Evolutionary conservation across 345 rosid species (phyloP).

Genomic region (Eucalyptus erythrocorys): DNA sequence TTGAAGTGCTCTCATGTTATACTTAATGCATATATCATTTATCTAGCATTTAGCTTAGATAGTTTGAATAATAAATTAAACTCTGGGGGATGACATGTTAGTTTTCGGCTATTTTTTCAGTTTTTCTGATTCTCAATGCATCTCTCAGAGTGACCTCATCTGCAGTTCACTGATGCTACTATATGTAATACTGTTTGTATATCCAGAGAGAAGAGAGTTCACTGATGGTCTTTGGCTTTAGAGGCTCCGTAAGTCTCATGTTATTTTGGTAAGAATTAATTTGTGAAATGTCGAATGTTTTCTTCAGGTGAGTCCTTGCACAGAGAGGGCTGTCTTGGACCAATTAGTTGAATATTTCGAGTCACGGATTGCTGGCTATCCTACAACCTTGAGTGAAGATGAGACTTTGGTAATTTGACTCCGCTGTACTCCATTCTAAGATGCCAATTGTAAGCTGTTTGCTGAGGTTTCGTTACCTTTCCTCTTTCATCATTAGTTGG

Average conservation of each 20-base stretch:
- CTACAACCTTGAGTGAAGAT: constrained; percentile 74
- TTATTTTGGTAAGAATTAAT: neutral
- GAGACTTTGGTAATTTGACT: constrained; percentile 46
- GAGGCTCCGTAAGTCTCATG: neutral
- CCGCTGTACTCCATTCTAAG: neutral
- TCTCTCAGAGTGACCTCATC: neutral
- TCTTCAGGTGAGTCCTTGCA: constrained; percentile 81
- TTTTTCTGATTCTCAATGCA: neutral
- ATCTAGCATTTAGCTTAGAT: neutral
- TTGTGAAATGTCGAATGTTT: neutral
- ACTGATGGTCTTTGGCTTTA: neutral
- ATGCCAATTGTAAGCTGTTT: neutral
- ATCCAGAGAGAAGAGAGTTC: neutral
- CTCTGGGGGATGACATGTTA: neutral
- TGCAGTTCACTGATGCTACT: neutral
- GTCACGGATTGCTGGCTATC: constrained; percentile 63
- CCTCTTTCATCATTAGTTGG: constrained; percentile 33
- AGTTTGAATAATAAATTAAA: neutral
- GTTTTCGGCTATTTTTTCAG: neutral
- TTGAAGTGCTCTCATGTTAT: neutral
- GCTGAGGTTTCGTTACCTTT: neutral
- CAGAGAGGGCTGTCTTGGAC: constrained; percentile 83
- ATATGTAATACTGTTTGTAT: neutral
- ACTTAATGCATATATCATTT: neutral
- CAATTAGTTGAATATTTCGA: constrained; percentile 80